Percentiles rank a stretch among this genome's conserved stretches.
These are phyloP conservation scores for Heritiera littoralis DNA, from an alignment of 345 rosid genomes.

Conservation along the genomic window DNA sequence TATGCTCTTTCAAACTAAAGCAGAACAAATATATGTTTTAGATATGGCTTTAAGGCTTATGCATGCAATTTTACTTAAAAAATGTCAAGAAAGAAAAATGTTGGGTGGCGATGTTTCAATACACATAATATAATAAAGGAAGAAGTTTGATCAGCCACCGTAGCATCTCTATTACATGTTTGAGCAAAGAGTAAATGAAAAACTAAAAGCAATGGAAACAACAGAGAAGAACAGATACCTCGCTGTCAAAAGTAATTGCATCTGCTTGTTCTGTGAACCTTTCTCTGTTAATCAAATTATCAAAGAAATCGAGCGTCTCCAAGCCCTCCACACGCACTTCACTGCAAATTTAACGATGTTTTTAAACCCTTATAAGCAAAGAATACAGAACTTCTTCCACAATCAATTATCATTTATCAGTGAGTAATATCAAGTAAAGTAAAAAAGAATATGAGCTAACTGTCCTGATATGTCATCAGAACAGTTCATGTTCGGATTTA, in stretches of 20 bases:
- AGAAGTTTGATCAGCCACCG: too few species aligned
- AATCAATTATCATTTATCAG: too few species aligned
- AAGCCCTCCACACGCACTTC: constrained; percentile 97
- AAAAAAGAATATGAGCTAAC: too few species aligned
- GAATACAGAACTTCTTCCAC: constrained; percentile 9
- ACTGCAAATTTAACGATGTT: constrained; percentile 55
- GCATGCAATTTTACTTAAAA: not conserved
- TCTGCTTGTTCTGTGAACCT: constrained; percentile 96
- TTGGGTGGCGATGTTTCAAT: too few species aligned
- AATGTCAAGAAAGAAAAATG: too few species aligned
- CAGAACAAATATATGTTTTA: not conserved
- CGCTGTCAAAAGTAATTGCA: constrained; percentile 90
- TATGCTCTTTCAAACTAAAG: constrained; percentile 78
- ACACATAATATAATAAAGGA: too few species aligned
- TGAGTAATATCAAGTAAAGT: too few species aligned
- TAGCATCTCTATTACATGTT: not conserved
- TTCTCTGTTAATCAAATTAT: constrained; percentile 62
- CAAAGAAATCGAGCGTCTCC: constrained; percentile 96
- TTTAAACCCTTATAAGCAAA: constrained; percentile 4
- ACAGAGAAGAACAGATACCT: constrained; percentile 47
- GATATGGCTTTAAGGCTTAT: not conserved
- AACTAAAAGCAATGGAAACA: not conserved
- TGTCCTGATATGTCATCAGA: not conserved
- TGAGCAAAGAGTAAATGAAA: not conserved
- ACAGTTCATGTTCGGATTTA: not conserved